Percentiles rank a stretch among this genome's conserved stretches.
These are phyloP conservation scores for Calonectria leucothoes DNA, from an alignment of 2,329 filamentous ascomycete genomes.

Conservation along the genomic window DNA sequence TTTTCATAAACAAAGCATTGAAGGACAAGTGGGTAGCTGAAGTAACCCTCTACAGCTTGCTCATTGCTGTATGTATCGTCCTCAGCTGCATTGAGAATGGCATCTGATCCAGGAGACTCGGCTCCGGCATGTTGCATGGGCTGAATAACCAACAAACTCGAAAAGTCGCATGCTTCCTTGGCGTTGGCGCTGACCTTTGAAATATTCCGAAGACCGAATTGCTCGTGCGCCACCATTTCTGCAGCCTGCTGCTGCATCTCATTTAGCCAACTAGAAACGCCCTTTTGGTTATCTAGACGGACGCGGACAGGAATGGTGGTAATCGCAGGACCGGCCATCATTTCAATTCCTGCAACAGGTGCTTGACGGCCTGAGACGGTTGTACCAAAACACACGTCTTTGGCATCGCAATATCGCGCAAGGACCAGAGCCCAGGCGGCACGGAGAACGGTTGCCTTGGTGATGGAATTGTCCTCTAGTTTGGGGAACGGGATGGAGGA, in stretches of 20 bases:
- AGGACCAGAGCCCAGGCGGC: constrained; percentile 11
- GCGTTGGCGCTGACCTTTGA: constrained; percentile 21
- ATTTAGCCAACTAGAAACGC: constrained; percentile 46
- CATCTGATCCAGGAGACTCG: background rate
- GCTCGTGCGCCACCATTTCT: constrained; percentile 26
- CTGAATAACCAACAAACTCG: constrained; percentile 21
- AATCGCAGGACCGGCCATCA: constrained; percentile 45
- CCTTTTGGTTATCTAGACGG: constrained; percentile 41
- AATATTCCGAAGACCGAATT: constrained; percentile 32
- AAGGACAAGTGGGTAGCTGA: constrained; percentile 4
- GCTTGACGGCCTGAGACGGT: constrained; percentile 18
- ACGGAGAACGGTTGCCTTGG: constrained; percentile 2
- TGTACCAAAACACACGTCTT: constrained; percentile 7
- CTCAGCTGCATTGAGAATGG: constrained; percentile 19
- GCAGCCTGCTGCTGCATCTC: constrained; percentile 30
- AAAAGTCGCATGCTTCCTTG: constrained; percentile 9
- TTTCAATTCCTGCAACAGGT: constrained; percentile 32
- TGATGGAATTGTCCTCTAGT: background rate
- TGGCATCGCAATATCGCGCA: constrained; percentile 5
- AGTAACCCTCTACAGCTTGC: constrained; percentile 1
- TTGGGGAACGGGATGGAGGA: background rate
- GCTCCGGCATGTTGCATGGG: constrained; percentile 10
- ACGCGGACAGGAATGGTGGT: constrained; percentile 40
- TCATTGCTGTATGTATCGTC: background rate
- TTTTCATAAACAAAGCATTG: background rate